phyloP scores from a whole-genome alignment of 495 filamentous ascomycete species.

The Usnea hakonensis region DNA sequence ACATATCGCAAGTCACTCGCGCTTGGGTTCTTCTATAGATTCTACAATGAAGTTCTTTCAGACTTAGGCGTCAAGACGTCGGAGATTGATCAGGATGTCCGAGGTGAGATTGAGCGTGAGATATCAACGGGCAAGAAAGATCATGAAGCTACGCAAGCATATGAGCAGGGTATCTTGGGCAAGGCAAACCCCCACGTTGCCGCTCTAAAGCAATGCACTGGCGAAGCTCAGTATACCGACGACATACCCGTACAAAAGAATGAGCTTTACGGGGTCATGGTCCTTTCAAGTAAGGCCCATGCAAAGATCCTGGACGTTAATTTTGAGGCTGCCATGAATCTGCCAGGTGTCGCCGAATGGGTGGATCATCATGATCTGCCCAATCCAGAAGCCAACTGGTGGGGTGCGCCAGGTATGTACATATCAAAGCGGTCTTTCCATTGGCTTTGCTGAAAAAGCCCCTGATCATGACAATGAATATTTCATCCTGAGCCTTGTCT shows the following conservation, averaged over 20 bases:
- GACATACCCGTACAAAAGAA: constrained; percentile 84
- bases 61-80: constrained; percentile 38
- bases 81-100: constrained; percentile 43
- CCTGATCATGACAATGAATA: not conserved
- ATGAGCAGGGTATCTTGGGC: constrained; percentile 70
- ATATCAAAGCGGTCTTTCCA: not conserved
- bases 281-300: constrained; percentile 82
- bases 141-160: constrained; percentile 50
- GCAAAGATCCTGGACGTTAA: constrained; percentile 79
- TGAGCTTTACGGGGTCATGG: constrained; percentile 79
- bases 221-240: constrained; percentile 93
- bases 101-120: constrained; percentile 51
- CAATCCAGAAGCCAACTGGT: constrained; percentile 67
- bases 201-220: constrained; percentile 86
- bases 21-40: constrained; percentile 42
- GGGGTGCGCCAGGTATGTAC: constrained; percentile 63
- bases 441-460: not conserved
- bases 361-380: constrained; percentile 75
- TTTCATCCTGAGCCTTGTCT: not conserved
- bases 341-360: constrained; percentile 70
- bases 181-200: constrained; percentile 79
- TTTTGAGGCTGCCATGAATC: constrained; percentile 60
- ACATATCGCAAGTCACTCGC: constrained; percentile 89
- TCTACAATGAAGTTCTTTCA: constrained; percentile 41
- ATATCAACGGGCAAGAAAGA: constrained; percentile 54